Evolutionary conservation across 2,329 filamentous ascomycete genomes (phyloP), one percentile per base, ranked within the genome.

Genomic region (Pseudocercospora pini-densiflorae): DNA sequence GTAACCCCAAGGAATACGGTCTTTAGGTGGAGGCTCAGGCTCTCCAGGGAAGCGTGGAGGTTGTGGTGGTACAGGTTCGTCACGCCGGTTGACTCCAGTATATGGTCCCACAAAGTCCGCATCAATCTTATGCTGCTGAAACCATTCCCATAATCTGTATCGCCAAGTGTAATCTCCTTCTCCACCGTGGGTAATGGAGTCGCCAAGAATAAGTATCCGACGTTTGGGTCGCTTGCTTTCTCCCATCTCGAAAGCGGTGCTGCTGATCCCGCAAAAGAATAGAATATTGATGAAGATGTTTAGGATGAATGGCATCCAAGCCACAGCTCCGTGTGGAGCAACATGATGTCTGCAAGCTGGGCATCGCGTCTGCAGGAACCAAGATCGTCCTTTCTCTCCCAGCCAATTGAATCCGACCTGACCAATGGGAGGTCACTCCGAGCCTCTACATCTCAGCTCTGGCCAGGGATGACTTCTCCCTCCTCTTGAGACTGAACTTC

Each of bases 81-180:
- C 64, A 71, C 71, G 76, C 78, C 5, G 78, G 77, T 23, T 80
- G 64, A 65, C 49, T 53, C 79, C 80, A 19, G 64, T 74, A 69
- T 77, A 81, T 2, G 79, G 80, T 5, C 80, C 80, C 19, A 69
- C 67, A 57, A 69, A 69, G n/a, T 79, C 61, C 16, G 55, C 53
- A 7, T 62, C 21, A 5, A 66, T 67, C 27, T 66, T 33, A 2
- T 64, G 53, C 10, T 59, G 66, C 14, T 73, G 68, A 62, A 81
- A 76, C 80, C 80, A 83, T 59, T 81, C 62, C 75, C 77, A 81
- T 16, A 83, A 69, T 5, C 80, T 75, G 62, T 80, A 83, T 8
- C 81, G 75, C 81, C 81, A 82, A 9, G 81, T 82, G 62, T 74
- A 80, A 65, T 82, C 81, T 27, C 78, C 79, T 62, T 82, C 79